These are phyloP conservation scores for Galeopsis tetrahit DNA, from an alignment of 257 asterid genomes.

Conservation along the genomic window DNA sequence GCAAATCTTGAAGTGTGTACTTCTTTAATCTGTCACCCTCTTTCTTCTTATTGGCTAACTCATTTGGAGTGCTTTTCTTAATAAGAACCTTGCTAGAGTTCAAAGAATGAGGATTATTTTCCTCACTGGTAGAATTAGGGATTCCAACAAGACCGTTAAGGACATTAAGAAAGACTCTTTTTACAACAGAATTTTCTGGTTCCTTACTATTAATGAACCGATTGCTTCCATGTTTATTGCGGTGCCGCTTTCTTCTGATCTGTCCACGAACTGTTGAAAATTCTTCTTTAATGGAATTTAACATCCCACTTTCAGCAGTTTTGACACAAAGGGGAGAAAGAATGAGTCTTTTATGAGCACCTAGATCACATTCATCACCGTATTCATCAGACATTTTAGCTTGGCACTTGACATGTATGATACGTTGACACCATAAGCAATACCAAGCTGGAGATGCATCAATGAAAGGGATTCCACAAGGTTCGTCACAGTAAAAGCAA, in stretches of 20 bases:
- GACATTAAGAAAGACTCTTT: constrained; percentile 54
- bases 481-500: constrained; percentile 83
- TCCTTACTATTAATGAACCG: constrained; percentile 47
- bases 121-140: constrained; percentile 44
- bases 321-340: constrained; percentile 83
- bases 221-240: constrained; percentile 61
- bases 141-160: constrained; percentile 57
- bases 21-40: constrained; percentile 51
- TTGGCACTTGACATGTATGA: constrained; percentile 84
- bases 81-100: constrained; percentile 37
- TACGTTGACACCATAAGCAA: constrained; percentile 87
- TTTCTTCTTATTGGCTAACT: constrained; percentile 44
- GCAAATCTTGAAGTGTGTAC: constrained; percentile 62
- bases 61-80: constrained; percentile 48
- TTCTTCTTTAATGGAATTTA: constrained; percentile 58
- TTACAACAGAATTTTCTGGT: constrained; percentile 48
- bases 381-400: constrained; percentile 78
- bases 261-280: constrained; percentile 58
- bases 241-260: constrained; percentile 60
- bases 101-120: constrained; percentile 39
- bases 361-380: constrained; percentile 79
- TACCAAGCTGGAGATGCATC: constrained; percentile 90
- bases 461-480: constrained; percentile 79
- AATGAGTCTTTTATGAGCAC: constrained; percentile 76
- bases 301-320: constrained; percentile 55